Percentiles rank a stretch among this genome's conserved stretches.
Conservation (phyloP, 441 rosid species). For the Populus hybrid region DNA sequence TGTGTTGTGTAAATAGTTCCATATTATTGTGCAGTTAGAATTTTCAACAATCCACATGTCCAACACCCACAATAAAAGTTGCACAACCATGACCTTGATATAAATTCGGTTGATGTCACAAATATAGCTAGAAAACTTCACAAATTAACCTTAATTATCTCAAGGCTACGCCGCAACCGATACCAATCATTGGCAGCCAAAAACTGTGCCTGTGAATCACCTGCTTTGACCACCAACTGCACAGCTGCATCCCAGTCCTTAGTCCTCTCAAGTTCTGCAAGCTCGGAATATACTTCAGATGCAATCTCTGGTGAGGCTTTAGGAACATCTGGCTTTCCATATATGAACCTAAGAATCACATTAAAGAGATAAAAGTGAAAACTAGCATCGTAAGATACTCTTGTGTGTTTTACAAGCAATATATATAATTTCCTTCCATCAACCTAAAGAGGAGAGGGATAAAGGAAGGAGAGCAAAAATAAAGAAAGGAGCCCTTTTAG, state of each 20-base stretch:
- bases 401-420: background rate
- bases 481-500: background rate
- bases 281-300: constrained; percentile 54
- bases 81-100: background rate
- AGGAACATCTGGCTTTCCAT: constrained; percentile 93
- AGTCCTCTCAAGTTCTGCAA: constrained; percentile 51
- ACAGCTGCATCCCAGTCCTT: constrained; percentile 84
- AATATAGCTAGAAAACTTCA: background rate
- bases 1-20: background rate
- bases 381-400: background rate
- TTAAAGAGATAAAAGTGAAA: constrained; percentile 10
- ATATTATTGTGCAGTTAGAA: background rate
- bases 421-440: background rate
- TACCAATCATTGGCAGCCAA: constrained; percentile 87
- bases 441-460: background rate
- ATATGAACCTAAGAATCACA: constrained; percentile 54
- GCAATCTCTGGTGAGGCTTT: constrained; percentile 65
- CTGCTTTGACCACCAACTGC: constrained; percentile 65
- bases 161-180: constrained; percentile 82
- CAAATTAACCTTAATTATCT: constrained; percentile 78
- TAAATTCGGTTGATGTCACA: background rate
- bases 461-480: background rate
- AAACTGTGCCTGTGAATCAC: constrained; percentile 55
- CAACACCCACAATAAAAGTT: background rate
- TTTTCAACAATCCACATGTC: background rate